Percentiles rank a stretch among this genome's conserved stretches.
These are phyloP conservation scores for Knufia fluminis DNA, from an alignment of 2,329 filamentous ascomycete species.

Conservation along the genomic window DNA sequence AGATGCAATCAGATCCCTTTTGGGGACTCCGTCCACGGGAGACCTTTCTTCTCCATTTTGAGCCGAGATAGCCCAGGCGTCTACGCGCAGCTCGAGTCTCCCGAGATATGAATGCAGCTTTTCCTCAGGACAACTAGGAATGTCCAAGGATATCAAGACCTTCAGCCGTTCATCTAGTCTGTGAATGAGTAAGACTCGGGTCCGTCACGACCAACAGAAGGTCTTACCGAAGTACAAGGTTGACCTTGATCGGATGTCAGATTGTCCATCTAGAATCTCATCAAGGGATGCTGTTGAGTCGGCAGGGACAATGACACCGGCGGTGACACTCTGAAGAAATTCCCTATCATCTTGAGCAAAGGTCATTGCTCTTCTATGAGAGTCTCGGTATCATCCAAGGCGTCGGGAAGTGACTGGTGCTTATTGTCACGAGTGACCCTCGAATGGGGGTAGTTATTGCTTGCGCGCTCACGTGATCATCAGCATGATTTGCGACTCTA, in stretches of 20 bases:
- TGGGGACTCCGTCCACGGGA: constrained; percentile 28
- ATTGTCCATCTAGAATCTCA: neutral
- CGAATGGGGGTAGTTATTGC: neutral
- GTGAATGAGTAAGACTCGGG: constrained; percentile 40
- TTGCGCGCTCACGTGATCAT: neutral
- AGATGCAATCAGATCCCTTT: constrained; percentile 36
- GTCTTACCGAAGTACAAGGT: constrained; percentile 36
- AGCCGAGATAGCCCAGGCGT: constrained; percentile 36
- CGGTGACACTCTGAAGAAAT: constrained; percentile 1
- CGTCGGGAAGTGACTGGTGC: too few species aligned
- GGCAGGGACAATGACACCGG: neutral
- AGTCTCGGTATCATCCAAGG: too few species aligned
- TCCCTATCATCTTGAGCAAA: neutral
- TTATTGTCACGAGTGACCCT: too few species aligned
- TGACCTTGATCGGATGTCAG: neutral
- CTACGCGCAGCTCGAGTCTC: constrained; percentile 42
- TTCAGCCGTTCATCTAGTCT: constrained; percentile 47
- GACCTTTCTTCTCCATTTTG: constrained; percentile 24
- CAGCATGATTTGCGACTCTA: neutral
- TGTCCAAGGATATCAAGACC: constrained; percentile 43
- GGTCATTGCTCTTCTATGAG: neutral
- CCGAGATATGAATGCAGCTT: constrained; percentile 41
- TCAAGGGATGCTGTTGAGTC: neutral
- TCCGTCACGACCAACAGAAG: constrained; percentile 8
- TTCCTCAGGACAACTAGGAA: constrained; percentile 41